phyloP scores from a whole-genome alignment of 345 rosid genomes.

The Aquilaria sinensis region DNA sequence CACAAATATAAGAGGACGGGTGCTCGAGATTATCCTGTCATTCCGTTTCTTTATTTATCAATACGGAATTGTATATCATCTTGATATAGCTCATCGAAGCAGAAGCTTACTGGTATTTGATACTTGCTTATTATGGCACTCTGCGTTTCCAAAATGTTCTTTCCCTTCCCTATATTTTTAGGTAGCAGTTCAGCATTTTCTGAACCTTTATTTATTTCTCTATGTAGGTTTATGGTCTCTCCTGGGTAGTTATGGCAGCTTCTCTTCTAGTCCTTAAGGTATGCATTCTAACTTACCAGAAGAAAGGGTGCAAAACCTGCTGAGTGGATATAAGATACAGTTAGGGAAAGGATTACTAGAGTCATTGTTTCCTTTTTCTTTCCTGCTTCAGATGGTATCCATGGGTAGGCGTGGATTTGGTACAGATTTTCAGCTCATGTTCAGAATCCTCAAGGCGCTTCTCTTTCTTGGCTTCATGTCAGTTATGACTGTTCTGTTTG shows the following conservation, averaged over 20 bases:
- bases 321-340: too few relatives aligned
- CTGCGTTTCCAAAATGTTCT: background rate
- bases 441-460: conserved; percentile 94
- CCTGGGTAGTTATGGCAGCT: conserved; percentile 69
- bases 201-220: conserved; percentile 1
- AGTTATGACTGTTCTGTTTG: conserved; percentile 78
- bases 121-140: background rate
- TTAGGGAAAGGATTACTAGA: too few relatives aligned
- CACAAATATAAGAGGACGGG: conserved; percentile 60
- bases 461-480: conserved; percentile 80
- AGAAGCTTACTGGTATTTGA: conserved; percentile 57
- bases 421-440: conserved; percentile 81
- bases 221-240: conserved; percentile 76
- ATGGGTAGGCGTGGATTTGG: conserved; percentile 78
- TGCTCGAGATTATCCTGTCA: conserved; percentile 71
- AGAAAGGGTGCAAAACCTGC: too few relatives aligned
- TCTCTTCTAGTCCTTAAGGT: conserved; percentile 81
- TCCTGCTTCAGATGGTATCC: conserved; percentile 55
- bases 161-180: background rate
- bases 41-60: conserved; percentile 84
- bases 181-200: background rate
- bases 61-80: conserved; percentile 95
- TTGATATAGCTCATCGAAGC: conserved; percentile 63
- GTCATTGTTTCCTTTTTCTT: background rate
- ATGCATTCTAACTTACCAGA: conserved; percentile 6